Evolutionary conservation across 768 basidiomycete species (phyloP).

Genomic region (Lepiota venenata): DNA sequence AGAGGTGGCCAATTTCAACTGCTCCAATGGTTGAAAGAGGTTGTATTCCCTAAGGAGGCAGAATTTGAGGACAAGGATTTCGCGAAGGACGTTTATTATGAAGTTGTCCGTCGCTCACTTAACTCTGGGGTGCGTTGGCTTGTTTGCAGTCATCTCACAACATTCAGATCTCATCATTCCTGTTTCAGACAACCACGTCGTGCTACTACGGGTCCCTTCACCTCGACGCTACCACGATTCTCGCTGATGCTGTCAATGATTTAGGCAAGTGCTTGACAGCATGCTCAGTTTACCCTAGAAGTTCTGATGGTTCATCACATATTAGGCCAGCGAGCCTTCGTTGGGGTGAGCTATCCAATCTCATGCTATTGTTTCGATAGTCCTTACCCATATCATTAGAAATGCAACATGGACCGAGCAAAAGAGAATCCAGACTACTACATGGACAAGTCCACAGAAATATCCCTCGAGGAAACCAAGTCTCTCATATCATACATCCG

Average conservation of each 20-base stretch:
- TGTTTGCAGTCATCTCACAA: no score
- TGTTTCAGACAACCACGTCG: slow-evolving; percentile 80
- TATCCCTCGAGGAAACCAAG: slow-evolving; percentile 60
- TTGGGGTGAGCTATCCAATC: slow-evolving; percentile 57
- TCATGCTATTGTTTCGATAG: background rate
- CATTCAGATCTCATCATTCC: background rate
- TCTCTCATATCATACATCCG: slow-evolving; percentile 70
- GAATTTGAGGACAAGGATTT: slow-evolving; percentile 69
- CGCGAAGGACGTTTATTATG: slow-evolving; percentile 64
- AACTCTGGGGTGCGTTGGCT: slow-evolving; percentile 65
- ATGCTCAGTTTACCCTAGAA: background rate
- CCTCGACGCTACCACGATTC: slow-evolving; percentile 71
- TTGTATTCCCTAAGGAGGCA: slow-evolving; percentile 88
- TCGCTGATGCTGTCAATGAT: slow-evolving; percentile 69
- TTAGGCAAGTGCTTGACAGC: slow-evolving; percentile 27
- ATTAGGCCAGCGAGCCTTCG: slow-evolving; percentile 77
- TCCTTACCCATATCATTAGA: slow-evolving; percentile 34
- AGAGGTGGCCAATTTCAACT: slow-evolving; percentile 81
- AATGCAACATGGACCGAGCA: slow-evolving; percentile 92
- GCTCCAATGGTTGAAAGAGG: slow-evolving; percentile 79
- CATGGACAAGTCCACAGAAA: slow-evolving; percentile 54
- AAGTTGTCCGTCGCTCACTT: slow-evolving; percentile 74
- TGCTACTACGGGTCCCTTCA: slow-evolving; percentile 91
- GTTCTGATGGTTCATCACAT: background rate
- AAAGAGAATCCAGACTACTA: slow-evolving; percentile 52